phyloP scores from a whole-genome alignment of 306 rosid genomes.

The Dalbergia cultrata region DNA sequence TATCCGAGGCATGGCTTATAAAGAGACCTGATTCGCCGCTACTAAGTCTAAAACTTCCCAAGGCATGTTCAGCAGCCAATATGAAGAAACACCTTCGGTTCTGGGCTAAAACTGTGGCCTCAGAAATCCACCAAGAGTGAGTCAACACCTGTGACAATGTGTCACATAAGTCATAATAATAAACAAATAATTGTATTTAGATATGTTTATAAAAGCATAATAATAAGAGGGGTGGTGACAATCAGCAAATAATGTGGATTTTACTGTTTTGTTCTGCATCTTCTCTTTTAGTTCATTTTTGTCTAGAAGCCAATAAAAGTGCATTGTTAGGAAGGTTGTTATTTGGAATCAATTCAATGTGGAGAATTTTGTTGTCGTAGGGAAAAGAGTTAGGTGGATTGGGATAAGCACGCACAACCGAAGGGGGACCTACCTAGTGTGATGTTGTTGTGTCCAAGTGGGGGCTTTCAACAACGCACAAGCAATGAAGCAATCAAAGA shows the following conservation, averaged over 20 bases:
- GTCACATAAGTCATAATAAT: neutral
- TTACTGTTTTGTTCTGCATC: neutral
- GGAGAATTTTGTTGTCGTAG: slow-evolving; percentile 14
- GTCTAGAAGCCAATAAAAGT: slow-evolving; percentile 10
- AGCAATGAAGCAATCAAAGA: slow-evolving; percentile 13
- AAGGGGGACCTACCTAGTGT: slow-evolving; percentile 15
- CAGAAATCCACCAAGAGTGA: slow-evolving; percentile 63
- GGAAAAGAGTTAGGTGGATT: slow-evolving; percentile 36
- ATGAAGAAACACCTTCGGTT: slow-evolving; percentile 79
- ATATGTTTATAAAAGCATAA: neutral
- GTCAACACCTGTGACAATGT: neutral
- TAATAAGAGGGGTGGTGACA: slow-evolving; percentile 14
- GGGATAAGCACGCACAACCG: slow-evolving; percentile 23
- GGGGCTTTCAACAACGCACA: slow-evolving; percentile 32
- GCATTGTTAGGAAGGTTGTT: neutral
- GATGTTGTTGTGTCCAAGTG: slow-evolving; percentile 27
- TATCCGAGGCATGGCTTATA: slow-evolving; percentile 91
- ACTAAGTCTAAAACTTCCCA: slow-evolving; percentile 63
- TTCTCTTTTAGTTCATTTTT: neutral
- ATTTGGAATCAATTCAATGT: neutral
- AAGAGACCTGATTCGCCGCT: slow-evolving; percentile 72
- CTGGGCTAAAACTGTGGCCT: slow-evolving; percentile 88
- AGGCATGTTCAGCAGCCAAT: slow-evolving; percentile 58
- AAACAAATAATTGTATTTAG: slow-evolving; percentile 1
- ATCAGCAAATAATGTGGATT: slow-evolving; percentile 5